Percentiles rank a stretch among this genome's conserved stretches.
These are phyloP conservation scores for Claviceps paspali DNA, from an alignment of 2,329 filamentous ascomycete species.

Conservation along the genomic window DNA sequence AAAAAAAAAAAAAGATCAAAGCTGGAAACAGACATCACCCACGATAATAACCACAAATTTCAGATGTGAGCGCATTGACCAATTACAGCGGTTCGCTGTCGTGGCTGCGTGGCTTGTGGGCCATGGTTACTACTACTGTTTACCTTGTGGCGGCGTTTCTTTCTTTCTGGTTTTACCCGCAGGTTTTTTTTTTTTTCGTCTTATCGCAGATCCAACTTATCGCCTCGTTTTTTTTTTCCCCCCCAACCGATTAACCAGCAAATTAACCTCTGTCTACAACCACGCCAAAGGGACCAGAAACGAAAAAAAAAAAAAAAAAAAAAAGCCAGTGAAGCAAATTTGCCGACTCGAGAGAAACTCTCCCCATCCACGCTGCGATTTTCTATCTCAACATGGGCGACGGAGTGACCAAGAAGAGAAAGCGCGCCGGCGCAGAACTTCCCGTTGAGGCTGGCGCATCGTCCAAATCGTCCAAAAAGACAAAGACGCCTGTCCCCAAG, in stretches of 20 bases:
- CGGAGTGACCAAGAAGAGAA: conserved; percentile 28
- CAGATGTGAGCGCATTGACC: not conserved
- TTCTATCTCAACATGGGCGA: conserved; percentile 16
- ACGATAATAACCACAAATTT: no score
- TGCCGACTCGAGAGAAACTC: no score
- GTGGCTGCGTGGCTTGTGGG: not conserved
- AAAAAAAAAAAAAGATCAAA: no score
- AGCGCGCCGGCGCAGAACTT: conserved; percentile 21
- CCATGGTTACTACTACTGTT: no score
- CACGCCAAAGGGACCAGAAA: no score
- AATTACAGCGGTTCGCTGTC: not conserved
- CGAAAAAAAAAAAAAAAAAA: no score
- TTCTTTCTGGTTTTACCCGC: conserved; percentile 8
- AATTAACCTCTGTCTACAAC: not conserved
- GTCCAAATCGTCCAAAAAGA: conserved; percentile 27
- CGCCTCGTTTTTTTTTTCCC: conserved; percentile 3
- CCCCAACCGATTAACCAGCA: no score
- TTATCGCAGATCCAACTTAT: conserved; percentile 5
- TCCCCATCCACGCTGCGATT: no score
- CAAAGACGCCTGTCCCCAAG: conserved; percentile 19
- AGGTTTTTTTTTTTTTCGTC: conserved; percentile 8
- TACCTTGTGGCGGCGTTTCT: no score
- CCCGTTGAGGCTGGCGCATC: conserved; percentile 9
- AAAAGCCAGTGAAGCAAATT: no score
- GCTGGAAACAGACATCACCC: no score